These are phyloP conservation scores for Dacryopinax primogenitus DNA, from an alignment of 768 basidiomycete species.

Conservation along the genomic window DNA sequence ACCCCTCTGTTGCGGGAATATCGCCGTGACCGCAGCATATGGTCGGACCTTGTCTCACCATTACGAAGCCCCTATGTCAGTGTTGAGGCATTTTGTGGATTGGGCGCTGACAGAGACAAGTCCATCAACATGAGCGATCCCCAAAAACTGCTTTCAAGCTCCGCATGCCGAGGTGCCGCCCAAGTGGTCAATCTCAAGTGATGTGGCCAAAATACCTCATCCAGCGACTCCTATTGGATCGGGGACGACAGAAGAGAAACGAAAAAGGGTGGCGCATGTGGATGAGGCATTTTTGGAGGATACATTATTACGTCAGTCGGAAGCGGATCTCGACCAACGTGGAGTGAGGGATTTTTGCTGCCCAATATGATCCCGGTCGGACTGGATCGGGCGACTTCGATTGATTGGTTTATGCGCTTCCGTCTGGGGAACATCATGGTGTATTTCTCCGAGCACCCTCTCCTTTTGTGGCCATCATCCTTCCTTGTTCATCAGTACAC, in stretches of 20 bases:
- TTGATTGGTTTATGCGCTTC: not conserved
- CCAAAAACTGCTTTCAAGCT: not conserved
- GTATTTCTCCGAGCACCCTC: not conserved
- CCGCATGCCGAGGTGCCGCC: not conserved
- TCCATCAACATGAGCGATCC: not conserved
- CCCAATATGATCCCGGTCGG: not conserved
- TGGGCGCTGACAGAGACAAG: not conserved
- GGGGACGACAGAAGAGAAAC: not conserved
- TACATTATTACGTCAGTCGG: not conserved
- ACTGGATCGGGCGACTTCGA: not conserved
- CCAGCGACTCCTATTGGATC: not conserved
- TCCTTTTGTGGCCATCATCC: no score
- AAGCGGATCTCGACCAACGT: not conserved
- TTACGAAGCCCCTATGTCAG: not conserved
- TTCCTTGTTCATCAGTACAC: no score
- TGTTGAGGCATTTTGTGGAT: slow-evolving; percentile 5
- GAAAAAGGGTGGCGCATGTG: not conserved
- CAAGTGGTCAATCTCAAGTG: not conserved
- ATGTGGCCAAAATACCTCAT: not conserved
- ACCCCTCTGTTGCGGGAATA: not conserved
- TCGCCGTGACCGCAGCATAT: not conserved
- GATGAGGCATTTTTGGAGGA: slow-evolving; percentile 5
- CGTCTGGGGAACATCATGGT: no score
- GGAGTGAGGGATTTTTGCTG: not conserved
- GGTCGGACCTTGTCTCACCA: not conserved